A percentile compares a stretch with the other conserved stretches of the same genome.
phyloP scores from a whole-genome alignment of 2,329 filamentous ascomycete genomes.

The Xylaria hypoxylon region DNA sequence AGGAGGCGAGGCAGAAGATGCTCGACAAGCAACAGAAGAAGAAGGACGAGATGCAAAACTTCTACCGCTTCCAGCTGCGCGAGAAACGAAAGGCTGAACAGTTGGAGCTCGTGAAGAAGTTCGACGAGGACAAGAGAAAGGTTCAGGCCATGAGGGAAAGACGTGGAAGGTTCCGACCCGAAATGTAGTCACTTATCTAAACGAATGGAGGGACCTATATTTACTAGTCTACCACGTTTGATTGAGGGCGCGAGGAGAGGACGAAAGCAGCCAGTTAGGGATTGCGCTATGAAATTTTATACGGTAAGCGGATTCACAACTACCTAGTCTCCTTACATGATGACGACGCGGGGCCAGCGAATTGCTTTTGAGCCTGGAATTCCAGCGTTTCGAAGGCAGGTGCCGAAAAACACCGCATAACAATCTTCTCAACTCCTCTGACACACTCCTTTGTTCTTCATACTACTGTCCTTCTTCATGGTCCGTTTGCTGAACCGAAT shows the following conservation, averaged over 20 bases:
- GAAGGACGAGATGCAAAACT: conserved; percentile 74
- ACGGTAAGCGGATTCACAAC: conserved; percentile 32
- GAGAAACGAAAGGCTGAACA: conserved; percentile 83
- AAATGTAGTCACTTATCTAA: conserved; percentile 52
- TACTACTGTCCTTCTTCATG: neutral
- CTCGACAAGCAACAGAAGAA: conserved; percentile 73
- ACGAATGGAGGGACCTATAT: neutral
- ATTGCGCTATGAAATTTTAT: neutral
- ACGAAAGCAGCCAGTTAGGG: neutral
- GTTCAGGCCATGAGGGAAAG: conserved; percentile 77
- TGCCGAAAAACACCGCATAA: conserved; percentile 73
- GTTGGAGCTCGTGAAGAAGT: conserved; percentile 74
- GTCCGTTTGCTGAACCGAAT: conserved; percentile 20
- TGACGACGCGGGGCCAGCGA: conserved; percentile 68
- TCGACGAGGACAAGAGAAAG: conserved; percentile 80
- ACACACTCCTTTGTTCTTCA: conserved; percentile 45
- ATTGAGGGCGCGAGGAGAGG: neutral
- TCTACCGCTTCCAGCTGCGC: conserved; percentile 86
- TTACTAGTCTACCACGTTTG: neutral
- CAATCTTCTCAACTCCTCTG: conserved; percentile 76
- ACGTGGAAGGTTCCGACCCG: conserved; percentile 70
- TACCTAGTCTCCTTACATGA: conserved; percentile 50
- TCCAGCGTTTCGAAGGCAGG: conserved; percentile 42
- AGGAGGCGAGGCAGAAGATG: conserved; percentile 68
- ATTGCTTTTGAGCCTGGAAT: conserved; percentile 49